Base-by-base conservation (phyloP, 495 filamentous ascomycete species). In the Penicillium tannophilum region DNA sequence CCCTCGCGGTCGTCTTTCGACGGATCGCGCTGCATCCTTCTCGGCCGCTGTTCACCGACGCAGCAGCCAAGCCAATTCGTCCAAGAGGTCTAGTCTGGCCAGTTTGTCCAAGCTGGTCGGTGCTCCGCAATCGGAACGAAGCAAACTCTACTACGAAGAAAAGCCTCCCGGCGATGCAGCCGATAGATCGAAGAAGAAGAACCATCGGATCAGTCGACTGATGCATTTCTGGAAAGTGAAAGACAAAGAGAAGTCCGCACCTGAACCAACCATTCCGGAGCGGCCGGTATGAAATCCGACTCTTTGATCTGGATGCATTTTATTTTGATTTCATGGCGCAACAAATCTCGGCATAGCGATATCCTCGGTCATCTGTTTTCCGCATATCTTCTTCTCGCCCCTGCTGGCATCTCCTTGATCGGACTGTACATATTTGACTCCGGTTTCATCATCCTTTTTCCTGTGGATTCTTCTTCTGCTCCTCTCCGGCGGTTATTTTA, bases 101-200 rank as follows among this genome's bases (percentile, higher is more conserved):
- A 96, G 92, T 68, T 76, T 97, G 39, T 93, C 90, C 42, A 88
- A 91, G 52, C 78, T 97, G 16, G 87, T 96, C 43, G 89, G 86
- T 64, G 88, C 86, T 42, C 87, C 88, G 9, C 86, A 92, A 61
- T 84, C 86, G 10, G 89, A 94, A 67, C 85, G 84, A 68, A 91
- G 89, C 75, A 93, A 93, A 71, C 79, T 94, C 24, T 88, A 85
- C 26, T 87, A 93, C 64, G 90, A 92, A 59, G 86, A 83, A 63
- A 79, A 87, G 66, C 81, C 83, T 24, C 79, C 80, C 2, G 68
- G 71, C 6, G 78, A 80, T 31, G 76, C 82, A 45, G 72, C 75
- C 14, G 86, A 89, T 53, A 87, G 84, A 72, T 80, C 80, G 54
- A 92, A 87, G 70, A 83, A 82, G 63, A 93, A 88, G 72, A 81